Conservation (phyloP, 768 basidiomycete species). For the Imleria badia region DNA sequence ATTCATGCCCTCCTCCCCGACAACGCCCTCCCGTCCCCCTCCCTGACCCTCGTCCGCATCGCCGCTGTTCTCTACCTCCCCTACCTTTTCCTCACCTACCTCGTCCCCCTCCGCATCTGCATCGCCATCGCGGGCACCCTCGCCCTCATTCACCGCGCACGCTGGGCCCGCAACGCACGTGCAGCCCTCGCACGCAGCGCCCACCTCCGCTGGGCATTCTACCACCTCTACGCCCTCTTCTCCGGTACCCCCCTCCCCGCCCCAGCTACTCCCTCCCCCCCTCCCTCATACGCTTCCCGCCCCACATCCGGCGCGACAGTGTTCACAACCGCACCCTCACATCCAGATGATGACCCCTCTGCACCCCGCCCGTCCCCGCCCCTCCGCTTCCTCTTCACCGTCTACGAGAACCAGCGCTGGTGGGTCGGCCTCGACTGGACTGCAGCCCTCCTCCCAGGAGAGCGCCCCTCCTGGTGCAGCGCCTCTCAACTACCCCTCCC, state of each 20-base stretch:
- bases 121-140: conserved; percentile 59
- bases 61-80: conserved; percentile 57
- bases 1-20: conserved; percentile 62
- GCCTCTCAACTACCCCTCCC: conserved; percentile 55
- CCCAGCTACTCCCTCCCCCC: conserved; percentile 33
- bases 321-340: conserved; percentile 16
- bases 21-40: conserved; percentile 26
- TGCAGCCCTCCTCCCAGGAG: conserved; percentile 82
- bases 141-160: conserved; percentile 62
- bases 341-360: conserved; percentile 9
- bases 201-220: conserved; percentile 63
- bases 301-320: conserved; percentile 21
- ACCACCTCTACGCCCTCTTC: conserved; percentile 49
- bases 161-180: conserved; percentile 60
- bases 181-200: conserved; percentile 61
- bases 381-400: conserved; percentile 81
- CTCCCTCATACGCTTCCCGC: conserved; percentile 29
- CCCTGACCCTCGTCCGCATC: conserved; percentile 50
- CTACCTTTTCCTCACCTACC: conserved; percentile 63
- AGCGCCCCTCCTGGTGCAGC: conserved; percentile 88
- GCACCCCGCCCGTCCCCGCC: conserved; percentile 25
- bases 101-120: conserved; percentile 61
- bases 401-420: conserved; percentile 95
- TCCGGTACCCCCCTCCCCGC: conserved; percentile 54
- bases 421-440: conserved; percentile 99